Base-by-base conservation (phyloP, 768 basidiomycete species). In the Tremella yokohamensis region DNA sequence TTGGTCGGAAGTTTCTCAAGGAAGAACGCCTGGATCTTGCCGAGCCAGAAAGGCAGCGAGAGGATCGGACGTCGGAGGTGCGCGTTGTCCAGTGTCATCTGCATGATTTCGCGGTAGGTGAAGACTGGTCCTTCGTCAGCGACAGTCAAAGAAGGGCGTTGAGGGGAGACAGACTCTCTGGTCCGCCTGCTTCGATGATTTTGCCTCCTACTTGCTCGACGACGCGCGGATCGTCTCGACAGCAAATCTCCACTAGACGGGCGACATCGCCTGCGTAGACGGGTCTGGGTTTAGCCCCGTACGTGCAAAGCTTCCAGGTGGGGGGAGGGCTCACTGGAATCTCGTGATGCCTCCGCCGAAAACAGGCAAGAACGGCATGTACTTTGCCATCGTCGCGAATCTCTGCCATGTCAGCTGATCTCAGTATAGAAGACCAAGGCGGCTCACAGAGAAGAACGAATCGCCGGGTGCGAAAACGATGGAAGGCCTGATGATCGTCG, bases 381-480 rank as follows among this genome's bases (percentile, higher is more conserved):
- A 78, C 50, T 78, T 79, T 0, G 85, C 82, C 25, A 89, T 73
- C 24, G 76, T 79, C 26, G 84, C 83, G 65, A 89, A 87, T 42
- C 84, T 79, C 86, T 87, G 61, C 13, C 29, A 22, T 18, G 44
- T 52, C 12, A 40, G 51, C 34, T 12, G 34, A 12, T 20, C 18
- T 25, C 37, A 13, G 18, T 22, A 9, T 22, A 8, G 44, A 12
- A 8, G 47, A 37, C 15, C 8, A 22, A 12, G 22, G n/a, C n/a
- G 24, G 60, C 83, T 53, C 54, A 87, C 87, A 58, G 82, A 83
- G 73, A 89, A 89, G 76, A 89, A 86, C 16, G 83, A 82, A 64
- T 88, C 87, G 6, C 85, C 86, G 0, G 84, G 86, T 2, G 87
- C 88, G 73, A 88, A 89, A 1, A 89, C 81, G 25, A 89, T 76